Base-by-base conservation (phyloP, 768 basidiomycete genomes). In the Multifurca ochricompacta region DNA sequence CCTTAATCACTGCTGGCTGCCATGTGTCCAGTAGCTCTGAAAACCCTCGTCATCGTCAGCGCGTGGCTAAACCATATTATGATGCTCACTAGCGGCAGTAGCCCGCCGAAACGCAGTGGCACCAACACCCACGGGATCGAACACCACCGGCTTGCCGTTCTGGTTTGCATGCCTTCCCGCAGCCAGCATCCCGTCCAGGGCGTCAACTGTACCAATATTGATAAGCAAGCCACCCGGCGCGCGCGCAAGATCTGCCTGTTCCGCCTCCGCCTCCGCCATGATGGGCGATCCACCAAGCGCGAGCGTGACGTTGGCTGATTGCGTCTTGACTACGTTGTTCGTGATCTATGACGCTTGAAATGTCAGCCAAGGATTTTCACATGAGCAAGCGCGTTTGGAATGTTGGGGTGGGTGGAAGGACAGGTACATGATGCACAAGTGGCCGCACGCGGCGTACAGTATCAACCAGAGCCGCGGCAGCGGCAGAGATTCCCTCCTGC, bases 111-210 rank as follows among this genome's bases (percentile, higher is more conserved):
- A 88, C 3, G 68, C 60, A 2, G 87, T 88, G 1, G 94, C 92
- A 6, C 93, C 93, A 0, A 92, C 77, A 18, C 90, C 94, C 10
- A 97, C 94, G 2, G 94, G 94, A 65, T 96, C 94, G 55, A 95
- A 88, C 0, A 96, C 76, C 11, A 96, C 68, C 0, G 90, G 87
- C 63, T 85, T 91, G 60, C 74, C 73, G 49, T 76, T 77, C 43
- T 72, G 65, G 62, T 92, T 94, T 13, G 85, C 87, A 58, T 74
- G 75, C 41, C 63, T 64, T 14, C 91, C 91, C 4, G 87, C 89
- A 3, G 77, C 74, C 14, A 84, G 65, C 86, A 94, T 92, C 34
- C 87, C 83, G 32, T 81, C 77, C 46, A 82, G 73, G 50, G 81
- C 76, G 11, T 74, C 75, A 16, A 92, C 68, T 3, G 91, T 91